Conservation (phyloP, 2,329 filamentous ascomycete genomes). For the Fusarium napiforme region DNA sequence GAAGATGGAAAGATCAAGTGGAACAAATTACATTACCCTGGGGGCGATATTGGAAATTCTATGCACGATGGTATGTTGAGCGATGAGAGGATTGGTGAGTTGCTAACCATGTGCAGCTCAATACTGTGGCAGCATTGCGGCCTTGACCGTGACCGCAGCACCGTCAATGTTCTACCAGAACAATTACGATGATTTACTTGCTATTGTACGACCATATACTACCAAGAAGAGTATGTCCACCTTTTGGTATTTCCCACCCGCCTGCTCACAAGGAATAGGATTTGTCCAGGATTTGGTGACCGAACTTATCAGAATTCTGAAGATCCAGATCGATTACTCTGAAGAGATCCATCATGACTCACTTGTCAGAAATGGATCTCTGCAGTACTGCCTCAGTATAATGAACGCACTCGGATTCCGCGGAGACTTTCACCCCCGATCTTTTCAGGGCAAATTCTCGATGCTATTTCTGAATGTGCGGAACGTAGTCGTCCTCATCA, state of each 20-base stretch:
- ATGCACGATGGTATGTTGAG: slow-evolving; percentile 59
- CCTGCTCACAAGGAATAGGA: slow-evolving; percentile 52
- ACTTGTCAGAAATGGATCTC: slow-evolving; percentile 75
- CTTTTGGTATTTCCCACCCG: background rate
- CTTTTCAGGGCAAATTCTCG: slow-evolving; percentile 77
- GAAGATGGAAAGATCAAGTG: slow-evolving; percentile 70
- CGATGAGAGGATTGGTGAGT: background rate
- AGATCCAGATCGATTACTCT: slow-evolving; percentile 83
- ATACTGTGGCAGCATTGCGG: slow-evolving; percentile 69
- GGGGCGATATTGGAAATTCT: slow-evolving; percentile 60
- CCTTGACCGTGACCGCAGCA: slow-evolving; percentile 65
- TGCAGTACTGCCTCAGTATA: slow-evolving; percentile 82
- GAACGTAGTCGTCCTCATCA: slow-evolving; percentile 74
- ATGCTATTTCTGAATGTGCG: slow-evolving; percentile 80
- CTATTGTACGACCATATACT: slow-evolving; percentile 66
- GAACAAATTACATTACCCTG: slow-evolving; percentile 64
- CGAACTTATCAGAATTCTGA: slow-evolving; percentile 75
- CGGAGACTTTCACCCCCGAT: slow-evolving; percentile 69
- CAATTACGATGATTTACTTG: slow-evolving; percentile 77
- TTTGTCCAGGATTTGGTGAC: slow-evolving; percentile 72
- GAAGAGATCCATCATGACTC: slow-evolving; percentile 78
- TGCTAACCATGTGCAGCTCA: slow-evolving; percentile 53
- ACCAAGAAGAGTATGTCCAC: slow-evolving; percentile 47
- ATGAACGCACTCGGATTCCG: slow-evolving; percentile 81
- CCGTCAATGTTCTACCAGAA: slow-evolving; percentile 57